Evolutionary conservation across 257 asterid species (phyloP).

Genomic region (Forsythia viridissima): DNA sequence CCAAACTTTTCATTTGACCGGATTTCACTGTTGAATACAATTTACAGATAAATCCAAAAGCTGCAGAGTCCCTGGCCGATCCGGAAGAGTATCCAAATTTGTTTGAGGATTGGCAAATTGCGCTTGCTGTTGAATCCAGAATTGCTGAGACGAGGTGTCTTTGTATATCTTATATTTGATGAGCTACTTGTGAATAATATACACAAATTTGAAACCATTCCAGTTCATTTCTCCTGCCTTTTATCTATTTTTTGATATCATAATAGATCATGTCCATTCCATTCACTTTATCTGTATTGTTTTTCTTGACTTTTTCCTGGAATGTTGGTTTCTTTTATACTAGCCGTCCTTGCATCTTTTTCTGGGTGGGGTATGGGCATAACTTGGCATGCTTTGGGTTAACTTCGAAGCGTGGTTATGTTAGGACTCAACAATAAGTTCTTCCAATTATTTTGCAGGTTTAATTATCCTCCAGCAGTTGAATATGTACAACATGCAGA

Average conservation of each 20-base stretch:
- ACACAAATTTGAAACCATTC: background rate
- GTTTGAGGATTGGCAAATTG: conserved; percentile 94
- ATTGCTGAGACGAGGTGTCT: conserved; percentile 47
- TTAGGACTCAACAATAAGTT: conserved; percentile 6
- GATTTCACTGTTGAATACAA: background rate
- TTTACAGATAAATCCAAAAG: conserved; percentile 78
- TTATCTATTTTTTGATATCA: background rate
- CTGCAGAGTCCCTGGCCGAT: conserved; percentile 95
- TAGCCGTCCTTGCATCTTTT: conserved; percentile 11
- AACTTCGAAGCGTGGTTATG: background rate
- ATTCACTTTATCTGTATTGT: background rate
- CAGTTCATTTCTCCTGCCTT: background rate
- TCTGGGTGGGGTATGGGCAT: conserved; percentile 2
- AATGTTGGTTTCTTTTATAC: conserved; percentile 8
- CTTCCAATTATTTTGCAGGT: conserved; percentile 44
- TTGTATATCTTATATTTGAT: conserved; percentile 11
- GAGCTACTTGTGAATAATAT: background rate
- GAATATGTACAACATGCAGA: conserved; percentile 61
- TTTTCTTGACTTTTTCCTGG: conserved; percentile 1
- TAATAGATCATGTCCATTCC: background rate
- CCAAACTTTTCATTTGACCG: background rate
- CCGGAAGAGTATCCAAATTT: conserved; percentile 90
- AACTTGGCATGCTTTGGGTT: conserved; percentile 1
- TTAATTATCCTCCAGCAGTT: conserved; percentile 63
- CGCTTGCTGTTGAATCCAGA: conserved; percentile 75